Evolutionary conservation across 345 rosid genomes (phyloP).

Genomic region (Eucalyptus microcorys): DNA sequence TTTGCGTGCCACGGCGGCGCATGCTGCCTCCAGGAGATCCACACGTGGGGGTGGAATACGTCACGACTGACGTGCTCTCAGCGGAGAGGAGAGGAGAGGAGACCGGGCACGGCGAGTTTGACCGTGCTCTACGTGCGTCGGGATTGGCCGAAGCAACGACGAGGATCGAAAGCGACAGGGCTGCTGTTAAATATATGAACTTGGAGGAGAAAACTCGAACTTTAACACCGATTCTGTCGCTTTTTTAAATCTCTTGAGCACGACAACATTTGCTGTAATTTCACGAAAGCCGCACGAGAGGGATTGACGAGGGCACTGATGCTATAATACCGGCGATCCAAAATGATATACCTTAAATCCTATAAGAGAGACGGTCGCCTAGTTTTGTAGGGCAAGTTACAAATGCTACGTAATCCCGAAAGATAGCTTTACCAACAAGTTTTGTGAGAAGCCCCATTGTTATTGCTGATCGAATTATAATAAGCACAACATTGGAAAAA

Average conservation of each 20-base stretch:
- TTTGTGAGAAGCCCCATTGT: not conserved
- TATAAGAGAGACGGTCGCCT: not conserved
- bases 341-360: not conserved
- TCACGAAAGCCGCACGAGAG: not conserved
- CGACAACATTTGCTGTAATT: not conserved
- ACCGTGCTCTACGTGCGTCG: not conserved
- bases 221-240: not conserved
- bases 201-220: not conserved
- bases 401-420: not conserved
- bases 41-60: not conserved
- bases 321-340: not conserved
- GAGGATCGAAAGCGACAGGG: not conserved
- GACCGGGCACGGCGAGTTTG: not conserved
- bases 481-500: no score
- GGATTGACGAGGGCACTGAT: not conserved
- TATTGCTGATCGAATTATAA: no score
- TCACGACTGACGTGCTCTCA: not conserved
- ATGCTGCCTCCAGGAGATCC: not conserved
- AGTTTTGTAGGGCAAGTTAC: not conserved
- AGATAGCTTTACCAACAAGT: not conserved
- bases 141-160: not conserved
- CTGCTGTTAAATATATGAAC: not conserved
- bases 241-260: not conserved
- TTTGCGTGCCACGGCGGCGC: not conserved
- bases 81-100: not conserved